Evolutionary conservation across 2,329 filamentous ascomycete species (phyloP), one percentile per base, ranked within the genome.

Genomic region (Apiospora saccharicola): DNA sequence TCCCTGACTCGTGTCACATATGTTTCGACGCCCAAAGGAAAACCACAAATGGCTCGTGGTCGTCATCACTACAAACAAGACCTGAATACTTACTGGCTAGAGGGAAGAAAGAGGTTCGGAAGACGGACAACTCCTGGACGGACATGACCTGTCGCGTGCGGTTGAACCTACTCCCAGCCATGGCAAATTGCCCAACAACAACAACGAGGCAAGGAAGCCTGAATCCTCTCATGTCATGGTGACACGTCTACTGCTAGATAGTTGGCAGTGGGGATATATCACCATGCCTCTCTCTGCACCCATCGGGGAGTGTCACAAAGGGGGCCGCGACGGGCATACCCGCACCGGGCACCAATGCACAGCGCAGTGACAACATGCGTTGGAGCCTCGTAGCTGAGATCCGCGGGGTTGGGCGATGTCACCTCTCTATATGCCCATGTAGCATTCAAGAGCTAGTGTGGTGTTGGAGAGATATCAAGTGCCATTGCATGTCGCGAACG

Each of bases 201-300:
- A 47, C 14, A 44, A 44, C 26, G 22, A 22, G 34, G 14, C 2
- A 14, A 6, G 49, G 24, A 53, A 53, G 49, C 53, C 53, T 34
- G 6, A 34, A 5, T n/a, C 19, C 19, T n/a, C 30, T n/a, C 30
- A 41, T n/a, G 13, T 7, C 57, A 64, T 22, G n/a, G 34, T 41
- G 30, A n/a, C 34, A 64, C 30, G 34, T 41, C 34, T 14, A 41
- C 57, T 64, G 34, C 30, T 41, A 41, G 30, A 41, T 37, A n/a
- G 34, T 41, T n/a, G 30, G 30, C 30, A 64, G 57, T 64, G 57
- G 30, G 57, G 30, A n/a, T 64, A n/a, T 64, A 64, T 61, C 34
- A 26, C n/a, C 49, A 64, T 37, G 19, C 57, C 34, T 41, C 34
- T 22, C 34, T 41, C 34, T 22, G 57, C 24, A 24, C 22, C 34